A percentile compares a stretch with the other conserved stretches of the same genome.
phyloP scores from a whole-genome alignment of 139 green algal genomes.

The Raphidocelis subcapitata region DNA sequence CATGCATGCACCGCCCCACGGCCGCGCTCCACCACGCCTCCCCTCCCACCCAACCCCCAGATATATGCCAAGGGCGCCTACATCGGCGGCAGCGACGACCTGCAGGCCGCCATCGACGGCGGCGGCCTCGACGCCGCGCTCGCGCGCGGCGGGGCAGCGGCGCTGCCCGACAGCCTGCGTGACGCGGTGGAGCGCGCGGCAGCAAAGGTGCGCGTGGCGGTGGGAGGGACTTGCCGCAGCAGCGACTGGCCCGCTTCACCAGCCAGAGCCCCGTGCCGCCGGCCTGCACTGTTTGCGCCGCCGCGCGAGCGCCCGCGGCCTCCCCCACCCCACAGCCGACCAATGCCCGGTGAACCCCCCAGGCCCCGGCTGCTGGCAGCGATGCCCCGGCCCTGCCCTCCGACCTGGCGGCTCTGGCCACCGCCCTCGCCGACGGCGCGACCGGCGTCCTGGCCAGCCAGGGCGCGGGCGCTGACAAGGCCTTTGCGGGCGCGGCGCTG shows the following conservation, averaged over 20 bases:
- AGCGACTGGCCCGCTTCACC: no score
- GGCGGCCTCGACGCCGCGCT: conserved; percentile 45
- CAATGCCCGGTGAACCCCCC: not conserved
- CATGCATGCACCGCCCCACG: no score
- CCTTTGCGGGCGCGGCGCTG: conserved; percentile 18
- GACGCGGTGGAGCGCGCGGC: conserved; percentile 1
- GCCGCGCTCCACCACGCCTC: not conserved
- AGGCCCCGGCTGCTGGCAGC: not conserved
- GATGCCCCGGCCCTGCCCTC: conserved; percentile 20
- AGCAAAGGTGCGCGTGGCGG: no score
- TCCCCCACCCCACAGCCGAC: no score
- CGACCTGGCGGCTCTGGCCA: conserved; percentile 10
- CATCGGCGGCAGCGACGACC: conserved; percentile 76
- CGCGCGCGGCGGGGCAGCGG: not conserved
- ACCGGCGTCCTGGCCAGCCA: not conserved
- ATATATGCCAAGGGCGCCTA: conserved; percentile 72
- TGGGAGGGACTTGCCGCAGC: no score
- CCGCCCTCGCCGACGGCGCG: not conserved
- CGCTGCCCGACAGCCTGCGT: conserved; percentile 10
- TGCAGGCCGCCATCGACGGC: conserved; percentile 36
- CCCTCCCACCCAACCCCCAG: conserved; percentile 33
- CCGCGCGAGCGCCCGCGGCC: no score
- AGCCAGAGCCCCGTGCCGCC: no score
- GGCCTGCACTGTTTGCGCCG: no score
- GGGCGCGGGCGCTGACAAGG: not conserved